Evolutionary conservation across 306 rosid species (phyloP).

Genomic region (Trifolium fragiferum): DNA sequence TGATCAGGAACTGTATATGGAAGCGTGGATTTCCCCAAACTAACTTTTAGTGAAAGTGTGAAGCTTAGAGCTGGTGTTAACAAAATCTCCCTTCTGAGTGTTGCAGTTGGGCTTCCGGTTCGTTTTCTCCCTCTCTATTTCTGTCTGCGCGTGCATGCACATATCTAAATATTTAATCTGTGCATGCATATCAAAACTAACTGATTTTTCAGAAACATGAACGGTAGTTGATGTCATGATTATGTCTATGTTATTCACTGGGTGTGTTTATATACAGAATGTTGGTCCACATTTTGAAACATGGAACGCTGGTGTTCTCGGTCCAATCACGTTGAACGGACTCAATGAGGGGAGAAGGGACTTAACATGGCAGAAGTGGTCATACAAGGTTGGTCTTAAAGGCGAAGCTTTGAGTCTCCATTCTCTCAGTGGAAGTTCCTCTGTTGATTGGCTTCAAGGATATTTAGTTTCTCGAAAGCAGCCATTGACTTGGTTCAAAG

Average conservation of each 20-base stretch:
- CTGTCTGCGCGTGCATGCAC: not conserved
- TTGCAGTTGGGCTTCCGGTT: constrained; percentile 98
- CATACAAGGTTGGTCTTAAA: constrained; percentile 96
- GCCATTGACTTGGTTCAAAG: constrained; percentile 97
- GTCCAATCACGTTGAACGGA: constrained; percentile 81
- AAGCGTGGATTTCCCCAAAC: constrained; percentile 82
- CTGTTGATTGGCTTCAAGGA: constrained; percentile 93
- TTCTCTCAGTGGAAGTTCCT: constrained; percentile 89
- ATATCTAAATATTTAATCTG: not conserved
- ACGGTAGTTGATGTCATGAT: not conserved
- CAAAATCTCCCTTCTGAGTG: constrained; percentile 85
- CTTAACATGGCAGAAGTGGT: constrained; percentile 98
- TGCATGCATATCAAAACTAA: no score
- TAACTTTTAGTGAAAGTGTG: constrained; percentile 75
- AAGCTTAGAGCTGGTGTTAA: constrained; percentile 82
- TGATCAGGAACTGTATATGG: constrained; percentile 83
- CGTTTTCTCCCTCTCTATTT: constrained; percentile 47
- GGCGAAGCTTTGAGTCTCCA: constrained; percentile 95
- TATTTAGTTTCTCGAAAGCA: constrained; percentile 67
- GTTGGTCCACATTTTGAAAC: constrained; percentile 97
- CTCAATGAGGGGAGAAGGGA: constrained; percentile 94
- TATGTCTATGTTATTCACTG: constrained; percentile 33
- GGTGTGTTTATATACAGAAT: constrained; percentile 59
- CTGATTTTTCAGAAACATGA: not conserved
- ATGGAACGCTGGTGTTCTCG: constrained; percentile 97